Evolutionary conservation across 1,139 yeast genomes (phyloP).

Genomic region (Diutina ranongensis): DNA sequence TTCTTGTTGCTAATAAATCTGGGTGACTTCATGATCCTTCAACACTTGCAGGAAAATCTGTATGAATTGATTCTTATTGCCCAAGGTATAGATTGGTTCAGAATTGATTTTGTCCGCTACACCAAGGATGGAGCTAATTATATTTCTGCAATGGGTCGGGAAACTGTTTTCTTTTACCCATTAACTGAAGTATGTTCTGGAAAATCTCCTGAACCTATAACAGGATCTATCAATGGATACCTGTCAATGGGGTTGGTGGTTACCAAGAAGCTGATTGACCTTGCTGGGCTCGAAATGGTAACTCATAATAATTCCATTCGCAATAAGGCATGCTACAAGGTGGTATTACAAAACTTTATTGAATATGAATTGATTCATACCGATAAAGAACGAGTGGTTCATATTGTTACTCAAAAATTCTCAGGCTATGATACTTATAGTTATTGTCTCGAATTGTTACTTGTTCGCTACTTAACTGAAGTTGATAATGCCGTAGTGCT

Average conservation of each 20-base stretch:
- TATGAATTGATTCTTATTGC: background rate
- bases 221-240: background rate
- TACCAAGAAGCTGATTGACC: background rate
- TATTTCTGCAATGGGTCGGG: conserved; percentile 21
- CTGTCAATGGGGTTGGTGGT: background rate
- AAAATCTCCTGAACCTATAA: background rate
- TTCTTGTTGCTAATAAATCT: conserved; percentile 24
- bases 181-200: background rate
- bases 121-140: conserved; percentile 11
- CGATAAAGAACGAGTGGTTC: conserved; percentile 11
- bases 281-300: background rate
- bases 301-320: background rate
- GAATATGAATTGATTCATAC: conserved; percentile 24
- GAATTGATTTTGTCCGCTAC: conserved; percentile 7
- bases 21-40: conserved; percentile 30
- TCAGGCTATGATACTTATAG: conserved; percentile 20
- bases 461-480: conserved; percentile 23
- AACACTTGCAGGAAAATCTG: conserved; percentile 15
- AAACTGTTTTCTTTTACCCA: background rate
- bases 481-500: conserved; percentile 12
- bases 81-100: conserved; percentile 1
- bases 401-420: conserved; percentile 16
- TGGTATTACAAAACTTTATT: conserved; percentile 27
- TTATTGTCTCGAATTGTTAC: conserved; percentile 29
- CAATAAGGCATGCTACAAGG: conserved; percentile 8